These are phyloP conservation scores for Cladosporium phlei DNA, from an alignment of 2,329 filamentous ascomycete genomes.

Conservation along the genomic window DNA sequence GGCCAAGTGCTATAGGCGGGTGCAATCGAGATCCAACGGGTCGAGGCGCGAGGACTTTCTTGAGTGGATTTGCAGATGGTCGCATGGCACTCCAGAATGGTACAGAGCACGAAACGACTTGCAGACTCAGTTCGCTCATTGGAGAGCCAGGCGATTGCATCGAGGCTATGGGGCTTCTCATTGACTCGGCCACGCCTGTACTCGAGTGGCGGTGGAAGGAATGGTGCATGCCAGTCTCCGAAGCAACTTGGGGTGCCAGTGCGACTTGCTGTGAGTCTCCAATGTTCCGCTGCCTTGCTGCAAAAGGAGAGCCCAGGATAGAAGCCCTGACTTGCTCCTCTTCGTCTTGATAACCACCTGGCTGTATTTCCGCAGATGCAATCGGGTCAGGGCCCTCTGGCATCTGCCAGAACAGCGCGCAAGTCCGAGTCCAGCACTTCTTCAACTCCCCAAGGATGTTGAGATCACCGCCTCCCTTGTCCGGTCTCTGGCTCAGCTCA, in stretches of 20 bases:
- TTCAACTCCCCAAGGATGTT: slow-evolving; percentile 94
- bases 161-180: slow-evolving; percentile 7
- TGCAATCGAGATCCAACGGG: slow-evolving; percentile 14
- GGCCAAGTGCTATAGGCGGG: slow-evolving; percentile 14
- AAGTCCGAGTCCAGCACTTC: slow-evolving; percentile 93
- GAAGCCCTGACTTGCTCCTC: slow-evolving; percentile 6
- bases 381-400: slow-evolving; percentile 53
- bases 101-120: slow-evolving; percentile 57
- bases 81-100: slow-evolving; percentile 36
- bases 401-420: slow-evolving; percentile 81
- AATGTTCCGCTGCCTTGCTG: slow-evolving; percentile 1
- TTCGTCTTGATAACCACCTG: slow-evolving; percentile 59
- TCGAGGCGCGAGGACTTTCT: slow-evolving; percentile 8
- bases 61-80: slow-evolving; percentile 11
- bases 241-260: slow-evolving; percentile 8
- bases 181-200: slow-evolving; percentile 1
- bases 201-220: neutral
- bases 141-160: slow-evolving; percentile 32
- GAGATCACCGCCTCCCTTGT: slow-evolving; percentile 58
- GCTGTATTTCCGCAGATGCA: slow-evolving; percentile 63
- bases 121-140: slow-evolving; percentile 49
- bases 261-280: slow-evolving; percentile 13
- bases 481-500: slow-evolving; percentile 47
- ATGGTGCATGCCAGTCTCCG: slow-evolving; percentile 8
- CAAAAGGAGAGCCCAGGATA: neutral